phyloP scores from a whole-genome alignment of 2,329 filamentous ascomycete genomes.

The Dothideomycetes sp. region DNA sequence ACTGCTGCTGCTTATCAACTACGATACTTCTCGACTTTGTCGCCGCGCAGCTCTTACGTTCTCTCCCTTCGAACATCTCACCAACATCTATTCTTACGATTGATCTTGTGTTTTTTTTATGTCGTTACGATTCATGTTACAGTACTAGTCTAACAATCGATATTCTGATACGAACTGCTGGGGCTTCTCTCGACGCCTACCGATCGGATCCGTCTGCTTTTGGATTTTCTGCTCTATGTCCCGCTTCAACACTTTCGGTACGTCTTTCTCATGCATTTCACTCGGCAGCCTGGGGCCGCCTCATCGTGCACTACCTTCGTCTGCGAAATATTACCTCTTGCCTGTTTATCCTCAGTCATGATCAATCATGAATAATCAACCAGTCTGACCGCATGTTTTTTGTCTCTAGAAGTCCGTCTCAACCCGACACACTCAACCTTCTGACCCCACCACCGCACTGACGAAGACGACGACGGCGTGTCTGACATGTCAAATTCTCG shows the following conservation, averaged over 20 bases:
- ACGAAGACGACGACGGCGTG: neutral
- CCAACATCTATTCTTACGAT: neutral
- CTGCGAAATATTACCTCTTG: constrained; percentile 9
- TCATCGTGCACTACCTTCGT: constrained; percentile 7
- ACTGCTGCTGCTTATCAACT: constrained; percentile 8
- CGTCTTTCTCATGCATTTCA: constrained; percentile 7
- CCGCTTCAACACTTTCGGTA: constrained; percentile 9
- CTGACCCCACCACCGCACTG: too few relatives aligned
- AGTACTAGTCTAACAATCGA: too few relatives aligned
- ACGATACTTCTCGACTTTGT: constrained; percentile 5
- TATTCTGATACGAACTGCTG: too few relatives aligned
- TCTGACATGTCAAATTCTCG: constrained; percentile 9
- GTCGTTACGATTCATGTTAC: constrained; percentile 5
- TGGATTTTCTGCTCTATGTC: constrained; percentile 3
- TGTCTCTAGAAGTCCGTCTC: constrained; percentile 6
- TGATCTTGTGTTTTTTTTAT: neutral
- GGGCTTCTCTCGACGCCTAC: too few relatives aligned
- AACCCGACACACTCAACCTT: neutral
- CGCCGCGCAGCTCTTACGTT: constrained; percentile 9
- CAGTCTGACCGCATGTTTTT: constrained; percentile 4
- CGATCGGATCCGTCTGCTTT: too few relatives aligned
- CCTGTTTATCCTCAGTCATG: neutral
- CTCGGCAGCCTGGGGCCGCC: constrained; percentile 11
- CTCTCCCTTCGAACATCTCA: too few relatives aligned
- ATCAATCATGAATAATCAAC: constrained; percentile 1